Percentiles rank a stretch among this genome's conserved stretches.
These are phyloP conservation scores for Fusarium anguioides DNA, from an alignment of 2,329 filamentous ascomycete genomes.

Conservation along the genomic window DNA sequence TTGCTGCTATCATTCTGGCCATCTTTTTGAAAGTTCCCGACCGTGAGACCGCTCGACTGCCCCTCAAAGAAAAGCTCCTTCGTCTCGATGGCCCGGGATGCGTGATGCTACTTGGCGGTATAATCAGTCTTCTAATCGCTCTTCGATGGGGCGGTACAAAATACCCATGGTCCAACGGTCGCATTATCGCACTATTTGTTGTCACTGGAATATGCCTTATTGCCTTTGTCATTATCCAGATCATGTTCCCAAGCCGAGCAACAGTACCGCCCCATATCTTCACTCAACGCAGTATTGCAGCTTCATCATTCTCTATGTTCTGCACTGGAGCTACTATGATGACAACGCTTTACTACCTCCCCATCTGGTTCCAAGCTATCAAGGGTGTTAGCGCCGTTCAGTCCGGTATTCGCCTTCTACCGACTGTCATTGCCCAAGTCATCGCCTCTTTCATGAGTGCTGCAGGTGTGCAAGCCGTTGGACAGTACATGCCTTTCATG, in stretches of 20 bases:
- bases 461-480: background rate
- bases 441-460: constrained; percentile 24
- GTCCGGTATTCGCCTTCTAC: constrained; percentile 13
- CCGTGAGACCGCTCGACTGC: background rate
- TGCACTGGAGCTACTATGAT: constrained; percentile 22
- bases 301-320: constrained; percentile 24
- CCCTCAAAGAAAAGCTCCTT: constrained; percentile 17
- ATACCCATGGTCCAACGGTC: constrained; percentile 15
- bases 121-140: constrained; percentile 15
- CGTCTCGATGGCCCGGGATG: constrained; percentile 12
- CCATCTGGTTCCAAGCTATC: constrained; percentile 26
- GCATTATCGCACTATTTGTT: background rate
- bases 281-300: constrained; percentile 14
- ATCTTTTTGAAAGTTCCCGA: background rate
- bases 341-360: constrained; percentile 27
- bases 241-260: background rate
- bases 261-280: constrained; percentile 13
- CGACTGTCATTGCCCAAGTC: constrained; percentile 2
- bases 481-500: constrained; percentile 38
- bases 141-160: constrained; percentile 23
- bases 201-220: background rate
- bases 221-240: background rate
- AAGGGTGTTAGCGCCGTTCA: constrained; percentile 12
- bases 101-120: constrained; percentile 5
- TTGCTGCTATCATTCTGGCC: constrained; percentile 5